These are phyloP conservation scores for Hawksworthiomyces lignivorus DNA, from an alignment of 2,329 filamentous ascomycete species.

Conservation along the genomic window DNA sequence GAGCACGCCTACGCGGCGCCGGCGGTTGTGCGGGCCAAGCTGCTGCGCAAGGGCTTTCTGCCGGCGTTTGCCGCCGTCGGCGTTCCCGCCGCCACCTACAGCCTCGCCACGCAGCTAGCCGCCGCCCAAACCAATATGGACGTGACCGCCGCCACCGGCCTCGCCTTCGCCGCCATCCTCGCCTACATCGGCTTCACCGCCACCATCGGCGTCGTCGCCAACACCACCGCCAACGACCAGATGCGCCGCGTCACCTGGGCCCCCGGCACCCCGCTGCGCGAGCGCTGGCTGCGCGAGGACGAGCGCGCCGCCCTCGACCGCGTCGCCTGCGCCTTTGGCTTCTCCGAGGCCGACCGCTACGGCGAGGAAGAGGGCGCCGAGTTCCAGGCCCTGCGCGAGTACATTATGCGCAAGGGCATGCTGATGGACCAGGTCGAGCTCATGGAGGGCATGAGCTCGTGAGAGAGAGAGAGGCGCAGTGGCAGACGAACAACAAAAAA, in stretches of 20 bases:
- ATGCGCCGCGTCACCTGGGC: slow-evolving; percentile 92
- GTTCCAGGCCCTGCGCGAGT: slow-evolving; percentile 80
- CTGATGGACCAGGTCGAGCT: slow-evolving; percentile 80
- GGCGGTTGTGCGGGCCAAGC: slow-evolving; percentile 60
- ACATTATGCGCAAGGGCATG: slow-evolving; percentile 78
- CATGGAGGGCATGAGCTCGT: slow-evolving; percentile 75
- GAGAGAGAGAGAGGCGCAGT: slow-evolving; percentile 1
- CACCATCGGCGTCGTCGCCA: slow-evolving; percentile 73
- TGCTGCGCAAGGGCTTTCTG: slow-evolving; percentile 55
- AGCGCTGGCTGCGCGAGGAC: slow-evolving; percentile 83
- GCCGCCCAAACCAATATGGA: slow-evolving; percentile 71
- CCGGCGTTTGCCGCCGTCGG: slow-evolving; percentile 49
- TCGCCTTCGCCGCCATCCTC: slow-evolving; percentile 72
- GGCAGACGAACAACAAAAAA: background rate
- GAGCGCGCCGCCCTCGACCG: slow-evolving; percentile 81
- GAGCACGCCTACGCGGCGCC: slow-evolving; percentile 59
- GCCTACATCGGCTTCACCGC: slow-evolving; percentile 77
- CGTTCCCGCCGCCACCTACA: slow-evolving; percentile 62
- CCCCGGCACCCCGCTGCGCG: slow-evolving; percentile 68
- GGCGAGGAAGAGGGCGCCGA: slow-evolving; percentile 89
- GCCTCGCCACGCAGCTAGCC: slow-evolving; percentile 60
- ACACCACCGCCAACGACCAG: slow-evolving; percentile 86
- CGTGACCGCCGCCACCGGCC: slow-evolving; percentile 60
- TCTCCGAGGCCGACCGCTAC: slow-evolving; percentile 68
- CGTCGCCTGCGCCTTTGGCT: slow-evolving; percentile 85